phyloP scores from a whole-genome alignment of 257 asterid genomes.

The Przewalskia tangutica region DNA sequence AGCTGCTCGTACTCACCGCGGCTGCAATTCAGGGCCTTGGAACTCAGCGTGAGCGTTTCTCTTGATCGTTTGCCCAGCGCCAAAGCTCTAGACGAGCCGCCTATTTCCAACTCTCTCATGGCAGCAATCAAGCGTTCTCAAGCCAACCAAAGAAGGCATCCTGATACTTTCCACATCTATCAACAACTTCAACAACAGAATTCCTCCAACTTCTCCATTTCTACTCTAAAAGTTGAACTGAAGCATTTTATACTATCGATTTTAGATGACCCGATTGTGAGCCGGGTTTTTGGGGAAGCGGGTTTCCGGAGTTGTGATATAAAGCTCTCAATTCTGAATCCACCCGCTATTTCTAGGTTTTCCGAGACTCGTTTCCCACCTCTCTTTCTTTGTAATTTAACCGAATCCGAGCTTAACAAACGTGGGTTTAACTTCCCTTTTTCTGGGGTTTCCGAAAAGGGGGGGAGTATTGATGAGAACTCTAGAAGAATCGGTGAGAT shows the following conservation, averaged over 20 bases:
- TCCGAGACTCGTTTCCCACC: constrained; percentile 46
- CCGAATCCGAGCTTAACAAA: constrained; percentile 32
- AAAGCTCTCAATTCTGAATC: constrained; percentile 61
- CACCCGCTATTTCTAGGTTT: constrained; percentile 43
- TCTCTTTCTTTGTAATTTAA: constrained; percentile 30
- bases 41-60: constrained; percentile 63
- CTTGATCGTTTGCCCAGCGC: constrained; percentile 62
- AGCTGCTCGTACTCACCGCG: constrained; percentile 66
- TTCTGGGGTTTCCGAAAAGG: constrained; percentile 22
- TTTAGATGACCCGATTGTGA: constrained; percentile 89
- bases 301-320: constrained; percentile 77
- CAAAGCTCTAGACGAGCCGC: constrained; percentile 52
- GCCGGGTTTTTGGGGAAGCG: constrained; percentile 84
- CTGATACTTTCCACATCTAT: constrained; percentile 78
- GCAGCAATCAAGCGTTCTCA: constrained; percentile 94
- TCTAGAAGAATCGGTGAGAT: constrained; percentile 55
- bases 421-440: constrained; percentile 49
- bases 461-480: constrained; percentile 34
- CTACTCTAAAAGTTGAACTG: constrained; percentile 67
- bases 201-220: constrained; percentile 33
- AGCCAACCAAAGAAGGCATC: constrained; percentile 90
- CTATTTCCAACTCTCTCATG: constrained; percentile 85
- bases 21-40: constrained; percentile 72
- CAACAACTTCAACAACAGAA: constrained; percentile 49
- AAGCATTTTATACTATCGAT: constrained; percentile 73